These are phyloP conservation scores for Fusarium acutatum DNA, from an alignment of 2,329 filamentous ascomycete species.

Conservation along the genomic window DNA sequence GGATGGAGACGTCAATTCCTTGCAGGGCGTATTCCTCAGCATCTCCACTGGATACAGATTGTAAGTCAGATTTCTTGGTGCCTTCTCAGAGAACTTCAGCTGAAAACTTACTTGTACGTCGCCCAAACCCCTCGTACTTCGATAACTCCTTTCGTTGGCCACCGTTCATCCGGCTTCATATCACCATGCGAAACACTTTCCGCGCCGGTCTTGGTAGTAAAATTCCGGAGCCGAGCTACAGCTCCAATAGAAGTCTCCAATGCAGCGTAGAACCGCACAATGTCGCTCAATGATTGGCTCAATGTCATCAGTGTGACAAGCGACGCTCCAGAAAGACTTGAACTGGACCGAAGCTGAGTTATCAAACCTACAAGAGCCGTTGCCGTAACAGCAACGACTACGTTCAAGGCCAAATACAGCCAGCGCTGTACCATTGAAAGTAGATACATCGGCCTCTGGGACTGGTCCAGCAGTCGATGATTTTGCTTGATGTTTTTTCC, in stretches of 20 bases:
- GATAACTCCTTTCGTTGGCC: background rate
- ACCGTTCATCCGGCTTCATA: background rate
- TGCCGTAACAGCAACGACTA: background rate
- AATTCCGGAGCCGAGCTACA: background rate
- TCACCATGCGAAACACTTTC: background rate
- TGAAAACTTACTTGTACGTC: background rate
- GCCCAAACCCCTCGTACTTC: background rate
- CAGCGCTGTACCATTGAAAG: background rate
- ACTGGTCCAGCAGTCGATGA: background rate
- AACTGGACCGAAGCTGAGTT: background rate
- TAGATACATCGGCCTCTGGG: background rate
- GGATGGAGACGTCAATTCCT: background rate
- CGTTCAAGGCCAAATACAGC: background rate
- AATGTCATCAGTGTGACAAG: background rate
- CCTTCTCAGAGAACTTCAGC: too few species aligned
- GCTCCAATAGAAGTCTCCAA: background rate
- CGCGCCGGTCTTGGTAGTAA: background rate
- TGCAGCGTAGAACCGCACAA: background rate
- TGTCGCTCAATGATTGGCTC: background rate
- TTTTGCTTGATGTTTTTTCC: background rate
- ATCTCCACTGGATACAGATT: fast-evolving
- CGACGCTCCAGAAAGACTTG: background rate
- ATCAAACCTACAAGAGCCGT: background rate
- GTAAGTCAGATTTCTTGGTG: background rate
- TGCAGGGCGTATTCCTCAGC: background rate